A percentile compares a stretch with the other conserved stretches of the same genome.
phyloP scores from a whole-genome alignment of 2,329 filamentous ascomycete species.

The Canariomyces notabilis region DNA sequence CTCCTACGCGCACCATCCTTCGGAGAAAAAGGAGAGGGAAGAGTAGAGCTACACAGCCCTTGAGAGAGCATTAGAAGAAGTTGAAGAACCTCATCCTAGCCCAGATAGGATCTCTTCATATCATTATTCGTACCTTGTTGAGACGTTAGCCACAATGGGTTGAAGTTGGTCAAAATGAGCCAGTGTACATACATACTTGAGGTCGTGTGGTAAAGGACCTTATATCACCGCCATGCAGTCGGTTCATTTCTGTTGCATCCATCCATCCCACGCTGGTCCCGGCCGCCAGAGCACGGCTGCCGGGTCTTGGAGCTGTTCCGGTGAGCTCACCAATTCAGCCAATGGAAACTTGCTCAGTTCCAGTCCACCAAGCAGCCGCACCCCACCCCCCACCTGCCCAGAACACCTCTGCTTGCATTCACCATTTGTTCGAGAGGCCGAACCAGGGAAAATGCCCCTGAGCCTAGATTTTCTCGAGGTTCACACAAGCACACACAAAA shows the following conservation, averaged over 20 bases:
- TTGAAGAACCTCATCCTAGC: neutral
- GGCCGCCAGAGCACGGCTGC: neutral
- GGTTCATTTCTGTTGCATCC: no score
- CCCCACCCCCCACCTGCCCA: slow-evolving; percentile 25
- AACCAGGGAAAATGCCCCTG: slow-evolving; percentile 10
- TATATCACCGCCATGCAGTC: no score
- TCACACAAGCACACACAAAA: neutral
- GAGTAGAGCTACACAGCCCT: no score
- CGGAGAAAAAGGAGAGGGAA: no score
- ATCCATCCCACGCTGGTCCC: no score
- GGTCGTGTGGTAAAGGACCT: no score
- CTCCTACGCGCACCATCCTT: no score
- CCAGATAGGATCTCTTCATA: no score
- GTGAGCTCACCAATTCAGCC: slow-evolving; percentile 21
- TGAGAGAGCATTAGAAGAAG: neutral
- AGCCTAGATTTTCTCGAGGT: slow-evolving; percentile 7
- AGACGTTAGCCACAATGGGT: no score
- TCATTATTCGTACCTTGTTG: no score
- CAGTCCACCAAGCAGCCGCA: slow-evolving; percentile 15
- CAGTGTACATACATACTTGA: no score
- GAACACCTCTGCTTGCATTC: slow-evolving; percentile 9
- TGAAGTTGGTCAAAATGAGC: no score
- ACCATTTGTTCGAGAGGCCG: slow-evolving; percentile 2
- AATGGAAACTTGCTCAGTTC: slow-evolving; percentile 40
- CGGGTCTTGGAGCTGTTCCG: neutral